phyloP scores from a whole-genome alignment of 306 rosid genomes.

The Lagenaria siceraria region DNA sequence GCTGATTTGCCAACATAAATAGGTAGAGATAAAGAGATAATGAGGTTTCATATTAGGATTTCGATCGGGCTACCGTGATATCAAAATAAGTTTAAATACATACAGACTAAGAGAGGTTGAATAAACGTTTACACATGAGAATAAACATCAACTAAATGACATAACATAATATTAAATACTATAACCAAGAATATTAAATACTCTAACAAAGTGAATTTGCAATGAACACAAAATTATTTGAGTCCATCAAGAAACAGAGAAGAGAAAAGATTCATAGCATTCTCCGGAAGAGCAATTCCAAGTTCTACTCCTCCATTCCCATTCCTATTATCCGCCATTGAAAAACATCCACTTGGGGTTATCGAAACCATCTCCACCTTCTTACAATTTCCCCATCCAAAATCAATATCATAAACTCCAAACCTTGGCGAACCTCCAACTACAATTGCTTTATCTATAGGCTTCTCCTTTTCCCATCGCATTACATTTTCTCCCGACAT shows the following conservation, averaged over 20 bases:
- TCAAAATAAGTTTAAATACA: no score
- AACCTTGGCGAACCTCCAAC: conserved; percentile 32
- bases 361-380: conserved; percentile 25
- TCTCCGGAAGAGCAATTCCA: neutral
- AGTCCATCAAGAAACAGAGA: neutral
- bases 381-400: conserved; percentile 34
- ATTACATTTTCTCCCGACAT: neutral
- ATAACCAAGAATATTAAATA: no score
- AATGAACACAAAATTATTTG: neutral
- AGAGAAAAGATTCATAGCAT: neutral
- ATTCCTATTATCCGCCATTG: conserved; percentile 13
- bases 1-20: no score
- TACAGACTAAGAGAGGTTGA: no score
- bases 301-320: conserved; percentile 16
- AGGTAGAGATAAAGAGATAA: no score
- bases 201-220: no score
- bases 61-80: no score
- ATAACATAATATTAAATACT: no score
- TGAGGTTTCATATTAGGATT: no score
- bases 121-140: no score
- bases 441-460: neutral
- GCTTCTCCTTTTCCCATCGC: no score
- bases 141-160: no score
- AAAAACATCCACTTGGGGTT: neutral
- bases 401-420: conserved; percentile 24